Conservation (phyloP, 257 asterid genomes). For the Solanum verrucosum region DNA sequence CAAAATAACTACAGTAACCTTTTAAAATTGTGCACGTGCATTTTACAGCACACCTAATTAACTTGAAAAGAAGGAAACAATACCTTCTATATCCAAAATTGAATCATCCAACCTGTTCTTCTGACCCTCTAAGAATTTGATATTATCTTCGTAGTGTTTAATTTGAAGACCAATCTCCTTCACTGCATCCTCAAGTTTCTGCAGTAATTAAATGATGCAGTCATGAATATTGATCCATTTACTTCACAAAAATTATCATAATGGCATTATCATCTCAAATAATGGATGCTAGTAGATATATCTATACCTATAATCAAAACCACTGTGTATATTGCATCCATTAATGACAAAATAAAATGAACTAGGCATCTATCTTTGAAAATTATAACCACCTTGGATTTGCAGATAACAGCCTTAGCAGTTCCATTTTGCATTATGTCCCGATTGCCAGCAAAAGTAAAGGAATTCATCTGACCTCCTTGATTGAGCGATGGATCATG, state of each 20-base stretch:
- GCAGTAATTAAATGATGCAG: conserved; percentile 10
- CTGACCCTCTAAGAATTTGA: conserved; percentile 35
- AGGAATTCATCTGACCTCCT: conserved; percentile 14
- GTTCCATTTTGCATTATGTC: conserved; percentile 14
- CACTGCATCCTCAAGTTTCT: conserved; percentile 61
- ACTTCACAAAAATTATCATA: not conserved
- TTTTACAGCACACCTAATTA: not conserved
- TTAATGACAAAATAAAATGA: not conserved
- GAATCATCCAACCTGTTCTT: conserved; percentile 39
- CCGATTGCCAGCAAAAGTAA: conserved; percentile 10
- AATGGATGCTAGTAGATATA: not conserved
- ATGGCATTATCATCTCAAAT: not conserved
- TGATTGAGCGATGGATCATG: conserved; percentile 10
- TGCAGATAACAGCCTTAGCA: conserved; percentile 6
- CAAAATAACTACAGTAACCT: not conserved
- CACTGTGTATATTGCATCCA: not conserved
- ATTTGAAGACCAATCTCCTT: conserved; percentile 42
- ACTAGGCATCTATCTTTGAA: not conserved
- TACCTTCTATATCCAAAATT: conserved; percentile 59
- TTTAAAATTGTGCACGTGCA: not conserved
- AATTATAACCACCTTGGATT: conserved; percentile 37
- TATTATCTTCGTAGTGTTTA: conserved; percentile 62
- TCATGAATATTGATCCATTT: not conserved
- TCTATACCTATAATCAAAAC: not conserved
- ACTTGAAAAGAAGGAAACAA: not conserved